Base-by-base conservation (phyloP, 192 early-diverging fungal species). In the Thoreauomyces humboldtii region DNA sequence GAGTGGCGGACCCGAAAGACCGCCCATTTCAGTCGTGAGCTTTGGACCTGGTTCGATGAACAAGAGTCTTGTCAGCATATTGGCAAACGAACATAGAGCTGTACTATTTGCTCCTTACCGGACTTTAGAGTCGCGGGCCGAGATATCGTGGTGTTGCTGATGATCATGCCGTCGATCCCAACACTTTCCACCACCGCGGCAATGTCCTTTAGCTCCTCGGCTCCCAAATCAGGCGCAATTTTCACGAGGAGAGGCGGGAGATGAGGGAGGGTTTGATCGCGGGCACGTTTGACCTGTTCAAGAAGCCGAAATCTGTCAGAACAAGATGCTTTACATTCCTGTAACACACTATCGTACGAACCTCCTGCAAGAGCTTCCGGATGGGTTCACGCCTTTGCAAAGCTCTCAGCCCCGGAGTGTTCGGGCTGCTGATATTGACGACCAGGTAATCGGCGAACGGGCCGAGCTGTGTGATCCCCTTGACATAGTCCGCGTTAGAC, bases 381-480 rank as follows among this genome's bases (percentile, higher is more conserved):
- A 96, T 83, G 56, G 88, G 84, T 17, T 80, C 89, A 28, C 86
- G 74, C 25, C 89, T 71, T 55, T 91, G 88, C 58, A 89, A 55
- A 0, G 85, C 84, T 41, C 88, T 67, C 64, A 95, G 78, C 51
- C 91, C 92, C 24, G 87, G 91, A 24, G 91, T 91, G 67, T 96
- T 96, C 24, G 94, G 94, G 45, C 86, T 88, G 66, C 86, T 89
- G 48, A 96, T 88, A 63, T 96, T 96, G 55, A 96, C 72, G 5
- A 96, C 94, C 17, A 95, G 62, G 43, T 92, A 91, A 80, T 96
- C 94, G 2, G 92, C 94, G 65, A 81, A 89, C 4, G 80, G 69
- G 42, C 91, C 94, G 21, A 96, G 75, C 43, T 41, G 67, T 57
- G 78, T 62, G 17, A 96, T 75, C 11, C 94, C 94, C 21, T 77